Evolutionary conservation across 306 rosid species (phyloP), one percentile per base, ranked within the genome.

Genomic region (Sicyos edulis): DNA sequence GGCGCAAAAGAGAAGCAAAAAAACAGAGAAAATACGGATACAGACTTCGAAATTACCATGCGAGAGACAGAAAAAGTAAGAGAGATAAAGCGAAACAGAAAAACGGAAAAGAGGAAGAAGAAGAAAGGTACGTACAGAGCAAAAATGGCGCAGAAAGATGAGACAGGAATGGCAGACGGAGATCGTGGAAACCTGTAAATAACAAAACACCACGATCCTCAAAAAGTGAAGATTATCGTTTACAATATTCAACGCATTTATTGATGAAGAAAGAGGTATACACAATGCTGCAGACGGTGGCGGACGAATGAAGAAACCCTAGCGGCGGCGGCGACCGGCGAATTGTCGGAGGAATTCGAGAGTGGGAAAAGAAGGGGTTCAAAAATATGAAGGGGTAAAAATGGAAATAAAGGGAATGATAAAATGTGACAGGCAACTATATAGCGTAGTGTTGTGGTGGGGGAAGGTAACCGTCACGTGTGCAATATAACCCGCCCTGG

Each of bases 121-220:
- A 14, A 21, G 44, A 54, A 44, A 74, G 1, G 54, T 67, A 78
- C 56, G 73, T 15, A 51, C 71, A 70, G 71, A 49, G 54, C 13
- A 16, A 50, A 32, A 69, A 69, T 37, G 71, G 73, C 37, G 73
- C 73, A 69, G 73, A 50, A 24, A 49, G 73, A 3, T 47, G 7
- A 67, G 84, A 88, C 85, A 84, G 72, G 51, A 53, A 63, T 70
- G 77, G 77, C 92, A 87, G 87, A 42, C 11, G 47, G 47, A 42
- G 47, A 42, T 75, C 63, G 74, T 55, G 47, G 26, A 44, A 70
- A 51, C 80, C 77, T 82, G 73, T 21, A 74, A 63, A 82, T 74
- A 87, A 80, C 82, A 61, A 80, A 86, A 82, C 86, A 74, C 54
- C 10, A 72, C 24, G 73, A 80, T 71, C 78, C 74, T 32, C 77